These are phyloP conservation scores for Monosporascus sp. DNA, from an alignment of 2,329 filamentous ascomycete genomes.

Conservation along the genomic window DNA sequence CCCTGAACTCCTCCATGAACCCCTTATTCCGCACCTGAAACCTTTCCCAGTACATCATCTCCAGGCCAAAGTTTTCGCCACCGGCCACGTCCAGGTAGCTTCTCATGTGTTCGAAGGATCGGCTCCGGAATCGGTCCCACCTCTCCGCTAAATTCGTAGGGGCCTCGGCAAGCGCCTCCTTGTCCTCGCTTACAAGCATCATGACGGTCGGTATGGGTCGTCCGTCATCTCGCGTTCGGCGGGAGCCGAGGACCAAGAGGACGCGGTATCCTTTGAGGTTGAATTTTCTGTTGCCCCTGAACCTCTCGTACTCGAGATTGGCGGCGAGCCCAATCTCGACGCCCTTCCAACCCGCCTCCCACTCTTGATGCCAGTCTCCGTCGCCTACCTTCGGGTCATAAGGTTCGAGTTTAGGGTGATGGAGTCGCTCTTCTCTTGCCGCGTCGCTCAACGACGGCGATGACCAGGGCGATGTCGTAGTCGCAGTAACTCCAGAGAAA, in stretches of 20 bases:
- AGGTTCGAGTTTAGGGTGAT: not conserved
- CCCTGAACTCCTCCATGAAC: not conserved
- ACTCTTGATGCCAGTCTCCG: not conserved
- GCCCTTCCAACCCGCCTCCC: not conserved
- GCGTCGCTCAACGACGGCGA: not conserved
- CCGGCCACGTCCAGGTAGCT: not conserved
- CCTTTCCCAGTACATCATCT: not conserved
- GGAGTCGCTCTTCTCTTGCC: not conserved
- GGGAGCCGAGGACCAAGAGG: not conserved
- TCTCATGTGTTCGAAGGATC: not conserved
- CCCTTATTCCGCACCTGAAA: not conserved
- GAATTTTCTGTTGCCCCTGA: not conserved
- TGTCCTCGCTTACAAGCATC: not conserved
- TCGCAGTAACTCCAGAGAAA: no score
- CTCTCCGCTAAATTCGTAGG: no score
- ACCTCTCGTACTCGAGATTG: not conserved
- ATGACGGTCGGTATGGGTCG: not conserved
- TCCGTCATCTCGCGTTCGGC: not conserved
- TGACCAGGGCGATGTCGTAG: not conserved
- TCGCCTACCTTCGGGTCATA: not conserved
- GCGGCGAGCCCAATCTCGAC: not conserved
- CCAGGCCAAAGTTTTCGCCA: not conserved
- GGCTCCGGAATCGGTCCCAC: not conserved
- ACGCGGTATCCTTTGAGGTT: not conserved
- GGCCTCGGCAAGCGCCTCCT: no score